Base-by-base conservation (phyloP, 768 basidiomycete genomes). In the Dictyophora rubrovolvata region DNA sequence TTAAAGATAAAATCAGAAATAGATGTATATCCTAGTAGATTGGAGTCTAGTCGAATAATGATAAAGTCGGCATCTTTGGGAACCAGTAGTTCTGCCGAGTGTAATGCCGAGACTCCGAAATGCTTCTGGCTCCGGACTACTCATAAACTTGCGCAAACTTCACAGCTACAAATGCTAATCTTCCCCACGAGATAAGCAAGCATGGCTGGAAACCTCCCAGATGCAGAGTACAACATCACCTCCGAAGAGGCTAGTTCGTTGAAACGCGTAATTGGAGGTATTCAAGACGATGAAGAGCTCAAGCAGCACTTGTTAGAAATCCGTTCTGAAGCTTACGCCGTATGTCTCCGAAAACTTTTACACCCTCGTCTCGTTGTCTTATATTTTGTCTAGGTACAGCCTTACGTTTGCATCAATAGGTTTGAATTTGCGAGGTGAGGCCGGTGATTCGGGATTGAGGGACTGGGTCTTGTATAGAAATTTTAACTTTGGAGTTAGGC, bases 361-460 rank as follows among this genome's bases (percentile, higher is more conserved):
- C 4, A 6, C 65, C 66, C 49, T 67, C 28, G 2, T 42, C 42
- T 3, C 11, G n/a, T 42, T 14, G n/a, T 42, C 42, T 42, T n/a
- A 42, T n/a, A 42, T 3, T 12, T 21, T 23, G 23, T 33, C 17
- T 33, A 70, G 71, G 53, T 65, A 28, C 62, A 61, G 18, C 68
- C 70, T 20, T 71, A 70, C 23, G 10, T n/a, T 2, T 72, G 68
- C 49, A 69, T 72, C n/a, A 60, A 52, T 7, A 55, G n/a, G 6
- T 65, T 70, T 54, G 56, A 49, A 1, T 71, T 71, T 54, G 63
- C 67, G 6, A 61, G 23, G 70, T 62, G n/a, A n/a, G n/a, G n/a
- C n/a, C n/a, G n/a, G n/a, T n/a, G 9, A 21, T 12, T 57, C 28
- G 28, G 7, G 7, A 28, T 7, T 68, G 12, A 14, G 11, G 28